Conservation (phyloP, 192 early-diverging fungal genomes). For the Entomortierella lignicola region DNA sequence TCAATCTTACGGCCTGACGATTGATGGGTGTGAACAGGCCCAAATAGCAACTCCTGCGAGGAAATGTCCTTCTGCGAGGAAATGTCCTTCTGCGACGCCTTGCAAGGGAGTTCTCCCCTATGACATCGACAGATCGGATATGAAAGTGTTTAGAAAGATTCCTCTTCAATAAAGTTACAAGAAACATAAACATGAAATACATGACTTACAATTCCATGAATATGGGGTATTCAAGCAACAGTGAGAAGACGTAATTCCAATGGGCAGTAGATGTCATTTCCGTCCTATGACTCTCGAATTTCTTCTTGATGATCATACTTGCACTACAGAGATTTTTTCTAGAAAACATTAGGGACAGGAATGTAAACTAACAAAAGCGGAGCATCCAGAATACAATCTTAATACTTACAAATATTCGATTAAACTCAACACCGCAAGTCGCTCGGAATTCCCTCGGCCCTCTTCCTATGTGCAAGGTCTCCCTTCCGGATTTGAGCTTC, state of each 20-base stretch:
- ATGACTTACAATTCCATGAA: neutral
- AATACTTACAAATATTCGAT: neutral
- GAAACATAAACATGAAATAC: too few relatives aligned
- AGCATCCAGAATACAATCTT: too few relatives aligned
- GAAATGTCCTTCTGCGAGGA: too few relatives aligned
- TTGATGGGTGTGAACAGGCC: neutral
- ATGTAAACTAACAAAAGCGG: too few relatives aligned
- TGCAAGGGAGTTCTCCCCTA: neutral
- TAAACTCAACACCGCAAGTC: neutral
- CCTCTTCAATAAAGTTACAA: too few relatives aligned
- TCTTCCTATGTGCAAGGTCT: neutral
- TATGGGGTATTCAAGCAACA: neutral
- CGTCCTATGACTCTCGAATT: neutral
- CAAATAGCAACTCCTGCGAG: neutral
- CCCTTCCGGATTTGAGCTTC: neutral
- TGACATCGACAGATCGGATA: too few relatives aligned
- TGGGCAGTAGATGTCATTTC: neutral
- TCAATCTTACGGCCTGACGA: neutral
- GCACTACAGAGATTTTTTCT: neutral
- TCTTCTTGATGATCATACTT: neutral
- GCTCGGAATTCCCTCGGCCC: neutral
- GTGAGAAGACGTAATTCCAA: neutral
- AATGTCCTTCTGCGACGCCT: slow-evolving; percentile 1
- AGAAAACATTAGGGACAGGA: too few relatives aligned
- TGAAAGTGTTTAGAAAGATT: neutral